Percentiles rank a stretch among this genome's conserved stretches.
phyloP scores from a whole-genome alignment of 257 asterid genomes.

The Ophiorrhiza pumila region DNA sequence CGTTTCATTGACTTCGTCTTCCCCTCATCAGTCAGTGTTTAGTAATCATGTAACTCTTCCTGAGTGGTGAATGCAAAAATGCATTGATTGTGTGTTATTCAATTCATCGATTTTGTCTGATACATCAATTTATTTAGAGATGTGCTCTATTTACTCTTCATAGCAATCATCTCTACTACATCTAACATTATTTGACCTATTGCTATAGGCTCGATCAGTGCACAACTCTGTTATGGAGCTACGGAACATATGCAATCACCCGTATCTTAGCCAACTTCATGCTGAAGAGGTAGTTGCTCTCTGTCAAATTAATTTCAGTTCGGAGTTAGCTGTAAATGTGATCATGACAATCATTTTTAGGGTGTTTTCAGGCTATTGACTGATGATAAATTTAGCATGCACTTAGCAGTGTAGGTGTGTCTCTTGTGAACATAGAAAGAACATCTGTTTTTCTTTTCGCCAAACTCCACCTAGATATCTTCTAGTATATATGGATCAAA shows the following conservation, averaged over 20 bases:
- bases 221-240: conserved; percentile 99
- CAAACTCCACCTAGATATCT: background rate
- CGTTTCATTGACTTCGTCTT: background rate
- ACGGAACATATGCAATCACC: conserved; percentile 97
- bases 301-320: conserved; percentile 10
- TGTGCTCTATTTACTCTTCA: background rate
- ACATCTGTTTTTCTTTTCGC: background rate
- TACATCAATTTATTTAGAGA: too few species aligned
- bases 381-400: too few species aligned
- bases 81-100: background rate
- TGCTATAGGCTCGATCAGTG: conserved; percentile 79
- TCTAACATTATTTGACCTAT: conserved; percentile 19
- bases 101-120: background rate
- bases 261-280: conserved; percentile 97
- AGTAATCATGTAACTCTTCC: background rate
- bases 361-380: background rate
- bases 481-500: background rate
- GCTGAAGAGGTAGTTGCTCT: conserved; percentile 80
- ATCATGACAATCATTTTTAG: background rate
- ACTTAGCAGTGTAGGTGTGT: background rate
- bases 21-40: background rate
- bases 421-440: background rate
- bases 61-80: background rate
- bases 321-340: background rate
- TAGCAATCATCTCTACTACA: background rate